Conservation (phyloP, 257 asterid genomes). For the Voacanga thouarsii region DNA sequence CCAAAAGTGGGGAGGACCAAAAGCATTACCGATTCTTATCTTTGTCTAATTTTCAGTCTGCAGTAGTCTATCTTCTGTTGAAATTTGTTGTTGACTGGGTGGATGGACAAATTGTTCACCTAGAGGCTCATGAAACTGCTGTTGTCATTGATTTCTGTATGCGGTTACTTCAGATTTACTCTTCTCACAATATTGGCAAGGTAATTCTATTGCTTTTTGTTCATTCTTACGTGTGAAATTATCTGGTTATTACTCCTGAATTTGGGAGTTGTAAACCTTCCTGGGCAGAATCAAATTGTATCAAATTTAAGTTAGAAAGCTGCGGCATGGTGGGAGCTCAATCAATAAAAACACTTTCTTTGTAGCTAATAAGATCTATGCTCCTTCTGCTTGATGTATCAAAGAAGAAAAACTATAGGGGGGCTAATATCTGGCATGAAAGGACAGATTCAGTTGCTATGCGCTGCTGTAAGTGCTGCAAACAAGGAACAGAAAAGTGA, state of each 20-base stretch:
- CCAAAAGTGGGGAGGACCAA: neutral
- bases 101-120: conserved; percentile 84
- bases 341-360: neutral
- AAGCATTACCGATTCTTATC: conserved; percentile 17
- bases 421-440: neutral
- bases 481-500: neutral
- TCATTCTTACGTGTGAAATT: conserved; percentile 6
- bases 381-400: neutral
- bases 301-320: neutral
- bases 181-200: conserved; percentile 93
- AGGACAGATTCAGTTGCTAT: neutral
- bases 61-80: conserved; percentile 84
- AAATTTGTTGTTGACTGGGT: conserved; percentile 94
- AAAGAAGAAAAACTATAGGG: neutral
- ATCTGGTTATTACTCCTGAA: neutral
- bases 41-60: conserved; percentile 38
- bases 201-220: conserved; percentile 32
- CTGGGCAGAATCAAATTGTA: neutral
- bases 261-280: neutral
- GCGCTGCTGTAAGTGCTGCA: neutral
- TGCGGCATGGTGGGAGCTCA: neutral
- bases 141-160: conserved; percentile 76
- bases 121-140: conserved; percentile 93
- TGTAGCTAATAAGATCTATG: neutral
- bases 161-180: conserved; percentile 86